These are phyloP conservation scores for Aspergillus baeticus DNA, from an alignment of 495 filamentous ascomycete species.

Conservation along the genomic window DNA sequence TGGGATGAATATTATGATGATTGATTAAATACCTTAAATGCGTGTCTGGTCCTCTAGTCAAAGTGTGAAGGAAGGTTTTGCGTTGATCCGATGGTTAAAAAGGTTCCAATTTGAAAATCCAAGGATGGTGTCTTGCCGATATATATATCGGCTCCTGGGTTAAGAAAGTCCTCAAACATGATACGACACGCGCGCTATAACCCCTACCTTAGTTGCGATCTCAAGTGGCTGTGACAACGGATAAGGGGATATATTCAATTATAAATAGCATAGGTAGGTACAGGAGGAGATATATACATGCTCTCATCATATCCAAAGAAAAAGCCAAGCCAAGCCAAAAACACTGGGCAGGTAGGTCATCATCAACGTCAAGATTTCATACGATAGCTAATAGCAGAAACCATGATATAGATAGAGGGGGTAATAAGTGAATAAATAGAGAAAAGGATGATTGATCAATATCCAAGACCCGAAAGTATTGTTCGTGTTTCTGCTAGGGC, in stretches of 20 bases:
- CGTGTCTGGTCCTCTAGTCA: too few species aligned
- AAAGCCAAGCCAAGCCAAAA: neutral
- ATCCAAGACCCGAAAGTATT: conserved; percentile 20
- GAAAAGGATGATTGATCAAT: conserved; percentile 2
- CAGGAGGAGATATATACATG: conserved; percentile 6
- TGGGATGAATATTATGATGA: conserved; percentile 9
- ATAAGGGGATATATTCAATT: conserved; percentile 6
- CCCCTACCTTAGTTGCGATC: too few species aligned
- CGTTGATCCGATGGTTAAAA: too few species aligned
- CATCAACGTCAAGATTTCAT: neutral
- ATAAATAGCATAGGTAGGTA: neutral
- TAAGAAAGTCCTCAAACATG: too few species aligned
- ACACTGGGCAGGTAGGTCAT: neutral
- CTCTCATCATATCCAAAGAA: neutral
- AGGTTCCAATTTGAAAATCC: too few species aligned
- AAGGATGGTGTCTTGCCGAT: too few species aligned
- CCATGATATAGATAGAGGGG: neutral
- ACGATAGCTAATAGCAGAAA: neutral
- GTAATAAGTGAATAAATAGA: neutral
- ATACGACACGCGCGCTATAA: too few species aligned
- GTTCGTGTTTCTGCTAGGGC: conserved; percentile 16
- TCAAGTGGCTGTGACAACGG: too few species aligned
- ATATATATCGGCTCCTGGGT: too few species aligned
- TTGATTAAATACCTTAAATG: too few species aligned
- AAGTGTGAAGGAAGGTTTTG: too few species aligned